Evolutionary conservation across 495 filamentous ascomycete genomes (phyloP), one percentile per base, ranked within the genome.

Genomic region (Lindgomyces ingoldianus): DNA sequence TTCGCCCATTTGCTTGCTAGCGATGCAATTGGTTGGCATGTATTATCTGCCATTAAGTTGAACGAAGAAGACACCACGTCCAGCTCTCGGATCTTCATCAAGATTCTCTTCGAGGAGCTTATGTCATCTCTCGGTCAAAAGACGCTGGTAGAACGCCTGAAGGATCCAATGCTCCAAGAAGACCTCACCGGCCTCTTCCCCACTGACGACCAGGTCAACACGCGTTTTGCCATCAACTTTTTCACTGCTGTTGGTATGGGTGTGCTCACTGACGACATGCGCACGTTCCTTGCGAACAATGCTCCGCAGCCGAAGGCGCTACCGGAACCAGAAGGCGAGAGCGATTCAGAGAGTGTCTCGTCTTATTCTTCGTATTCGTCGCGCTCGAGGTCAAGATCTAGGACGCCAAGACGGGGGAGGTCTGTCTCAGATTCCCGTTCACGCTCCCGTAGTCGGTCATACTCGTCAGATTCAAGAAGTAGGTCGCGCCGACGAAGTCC

Each of bases 231-330:
- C 19, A 95, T 98, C 85, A 99, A 99, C 75, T 99, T 96, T 78
- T 98, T 98, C 75, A 99, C 94, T 8, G 91, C 90, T 68, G 93
- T 99, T 73, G 91, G 91, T 61, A 92, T 99, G 87, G 94, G 94
- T 75, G 85, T 82, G 29, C 77, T 99, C 66, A 99, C 94, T 12
- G 95, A 98, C 67, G 89, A 91, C 67, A 96, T 98, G 93, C 86
- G 94, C 69, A 90, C 91, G 67, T 86, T 85, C 72, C 79, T 98
- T 57, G 90, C 91, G 73, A 96, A 91, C 71, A 56, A 44, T 30
- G 53, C 47, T 89, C 93, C 22, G 89, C 90, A 69, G 89, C 91
- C 42, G 79, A 86, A 91, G 6, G 83, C 86, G 19, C 74, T 79
- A 18, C 78, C 81, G 39, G 55, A 62, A 25, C 49, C 55, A 11